phyloP scores from a whole-genome alignment of 768 basidiomycete genomes.

The Boletus pseudo-olivaceus region DNA sequence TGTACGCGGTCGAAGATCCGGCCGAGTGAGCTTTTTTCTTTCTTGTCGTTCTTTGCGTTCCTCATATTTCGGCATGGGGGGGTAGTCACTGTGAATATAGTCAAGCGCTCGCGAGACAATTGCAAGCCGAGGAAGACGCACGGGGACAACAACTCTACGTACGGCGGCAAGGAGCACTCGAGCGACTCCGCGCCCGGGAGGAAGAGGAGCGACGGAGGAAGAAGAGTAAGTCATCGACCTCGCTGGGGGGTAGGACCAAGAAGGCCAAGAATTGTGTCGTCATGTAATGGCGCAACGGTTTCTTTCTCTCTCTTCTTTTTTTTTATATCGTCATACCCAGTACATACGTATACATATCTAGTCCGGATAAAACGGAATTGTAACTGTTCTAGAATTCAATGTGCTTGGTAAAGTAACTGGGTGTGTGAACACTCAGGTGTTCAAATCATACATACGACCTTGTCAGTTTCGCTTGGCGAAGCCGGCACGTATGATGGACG shows the following conservation, averaged over 20 bases:
- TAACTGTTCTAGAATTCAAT: no score
- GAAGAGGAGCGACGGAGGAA: conserved; percentile 18
- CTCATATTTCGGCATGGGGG: neutral
- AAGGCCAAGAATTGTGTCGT: conserved; percentile 53
- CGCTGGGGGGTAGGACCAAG: conserved; percentile 30
- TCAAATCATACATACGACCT: no score
- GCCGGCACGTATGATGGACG: no score
- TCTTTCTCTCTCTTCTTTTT: neutral
- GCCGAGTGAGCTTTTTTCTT: conserved; percentile 52
- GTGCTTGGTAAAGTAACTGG: no score
- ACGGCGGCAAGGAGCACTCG: conserved; percentile 30
- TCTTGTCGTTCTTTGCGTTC: neutral
- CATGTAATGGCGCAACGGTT: neutral
- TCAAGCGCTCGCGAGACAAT: conserved; percentile 63
- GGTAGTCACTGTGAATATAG: conserved; percentile 62
- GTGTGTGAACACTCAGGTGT: no score
- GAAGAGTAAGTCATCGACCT: conserved; percentile 22
- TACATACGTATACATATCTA: neutral
- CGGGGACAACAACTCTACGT: conserved; percentile 39
- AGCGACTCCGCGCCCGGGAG: conserved; percentile 11
- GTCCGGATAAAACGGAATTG: no score
- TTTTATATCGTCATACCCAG: neutral
- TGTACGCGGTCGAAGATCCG: conserved; percentile 41
- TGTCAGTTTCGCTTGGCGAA: no score
- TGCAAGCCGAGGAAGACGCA: conserved; percentile 80